A percentile compares a stretch with the other conserved stretches of the same genome.
Evolutionary conservation across 768 basidiomycete genomes (phyloP).

Genomic region (Hygrophorus russula): DNA sequence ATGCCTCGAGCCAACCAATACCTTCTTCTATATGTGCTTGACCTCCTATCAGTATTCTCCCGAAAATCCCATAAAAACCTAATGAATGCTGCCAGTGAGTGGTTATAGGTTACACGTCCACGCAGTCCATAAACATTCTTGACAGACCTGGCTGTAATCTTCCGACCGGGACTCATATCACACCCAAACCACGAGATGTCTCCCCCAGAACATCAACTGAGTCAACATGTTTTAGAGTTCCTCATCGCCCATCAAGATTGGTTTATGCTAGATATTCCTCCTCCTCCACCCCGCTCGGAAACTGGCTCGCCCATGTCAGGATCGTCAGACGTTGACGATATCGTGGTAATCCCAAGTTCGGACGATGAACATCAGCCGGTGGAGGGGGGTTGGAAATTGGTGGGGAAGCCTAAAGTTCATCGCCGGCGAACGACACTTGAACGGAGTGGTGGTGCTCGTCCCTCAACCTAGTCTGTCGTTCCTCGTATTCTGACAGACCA

Average conservation of each 20-base stretch:
- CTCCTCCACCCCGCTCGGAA: constrained; percentile 45
- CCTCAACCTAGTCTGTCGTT: constrained; percentile 16
- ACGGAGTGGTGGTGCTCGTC: constrained; percentile 17
- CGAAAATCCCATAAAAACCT: constrained; percentile 85
- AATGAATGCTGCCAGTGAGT: constrained; percentile 90
- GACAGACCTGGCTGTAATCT: constrained; percentile 90
- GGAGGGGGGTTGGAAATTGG: constrained; percentile 44
- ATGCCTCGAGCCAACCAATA: constrained; percentile 90
- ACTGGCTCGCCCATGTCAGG: constrained; percentile 10
- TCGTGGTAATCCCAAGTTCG: constrained; percentile 29
- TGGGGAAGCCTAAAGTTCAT: constrained; percentile 30
- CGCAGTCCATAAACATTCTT: not conserved
- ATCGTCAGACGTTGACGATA: constrained; percentile 32
- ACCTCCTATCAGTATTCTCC: constrained; percentile 90
- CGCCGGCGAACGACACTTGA: constrained; percentile 51
- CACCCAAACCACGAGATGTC: constrained; percentile 82
- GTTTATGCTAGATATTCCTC: constrained; percentile 84
- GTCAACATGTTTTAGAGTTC: constrained; percentile 88
- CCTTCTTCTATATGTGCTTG: constrained; percentile 93
- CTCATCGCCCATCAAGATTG: constrained; percentile 93
- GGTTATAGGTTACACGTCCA: not conserved
- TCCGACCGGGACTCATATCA: constrained; percentile 89
- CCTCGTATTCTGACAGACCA: constrained; percentile 10
- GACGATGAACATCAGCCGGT: constrained; percentile 36
- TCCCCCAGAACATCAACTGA: constrained; percentile 76